Percentiles rank a stretch among this genome's conserved stretches.
These are phyloP conservation scores for Lachnellula cervina DNA, from an alignment of 2,329 filamentous ascomycete species.

Conservation along the genomic window DNA sequence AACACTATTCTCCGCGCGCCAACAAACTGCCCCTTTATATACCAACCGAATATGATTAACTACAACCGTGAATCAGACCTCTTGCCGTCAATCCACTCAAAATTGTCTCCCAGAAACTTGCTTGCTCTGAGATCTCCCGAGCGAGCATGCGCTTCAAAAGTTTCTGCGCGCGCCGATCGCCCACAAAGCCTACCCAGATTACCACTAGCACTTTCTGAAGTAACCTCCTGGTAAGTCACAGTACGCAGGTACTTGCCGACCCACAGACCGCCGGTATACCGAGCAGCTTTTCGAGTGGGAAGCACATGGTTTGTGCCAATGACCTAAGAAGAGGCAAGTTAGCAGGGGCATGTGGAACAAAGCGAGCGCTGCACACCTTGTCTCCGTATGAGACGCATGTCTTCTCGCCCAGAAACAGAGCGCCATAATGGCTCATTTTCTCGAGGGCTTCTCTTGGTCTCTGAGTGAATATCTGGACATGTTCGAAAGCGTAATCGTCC, in stretches of 20 bases:
- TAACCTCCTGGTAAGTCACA: slow-evolving; percentile 49
- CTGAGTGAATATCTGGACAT: slow-evolving; percentile 46
- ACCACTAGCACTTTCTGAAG: slow-evolving; percentile 39
- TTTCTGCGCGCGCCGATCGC: slow-evolving; percentile 44
- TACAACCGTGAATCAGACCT: background rate
- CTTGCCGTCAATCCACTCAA: slow-evolving; percentile 38
- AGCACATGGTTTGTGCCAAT: slow-evolving; percentile 53
- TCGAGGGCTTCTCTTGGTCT: slow-evolving; percentile 43
- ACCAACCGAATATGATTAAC: too few species aligned
- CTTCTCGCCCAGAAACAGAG: slow-evolving; percentile 46
- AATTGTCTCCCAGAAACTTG: slow-evolving; percentile 38
- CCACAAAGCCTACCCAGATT: slow-evolving; percentile 45
- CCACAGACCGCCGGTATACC: slow-evolving; percentile 50
- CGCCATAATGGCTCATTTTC: slow-evolving; percentile 48
- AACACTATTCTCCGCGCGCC: too few species aligned
- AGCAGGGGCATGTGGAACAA: background rate
- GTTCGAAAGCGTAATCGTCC: slow-evolving; percentile 45
- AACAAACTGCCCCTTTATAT: too few species aligned
- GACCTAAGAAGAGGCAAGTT: slow-evolving; percentile 31
- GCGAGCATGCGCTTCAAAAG: slow-evolving; percentile 49
- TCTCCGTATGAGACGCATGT: slow-evolving; percentile 51
- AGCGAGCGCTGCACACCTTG: slow-evolving; percentile 34
- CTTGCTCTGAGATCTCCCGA: slow-evolving; percentile 45
- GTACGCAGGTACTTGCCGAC: slow-evolving; percentile 50
- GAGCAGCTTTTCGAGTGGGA: slow-evolving; percentile 42